Evolutionary conservation across 2,329 filamentous ascomycete genomes (phyloP).

Genomic region (Eurotiales sp.): DNA sequence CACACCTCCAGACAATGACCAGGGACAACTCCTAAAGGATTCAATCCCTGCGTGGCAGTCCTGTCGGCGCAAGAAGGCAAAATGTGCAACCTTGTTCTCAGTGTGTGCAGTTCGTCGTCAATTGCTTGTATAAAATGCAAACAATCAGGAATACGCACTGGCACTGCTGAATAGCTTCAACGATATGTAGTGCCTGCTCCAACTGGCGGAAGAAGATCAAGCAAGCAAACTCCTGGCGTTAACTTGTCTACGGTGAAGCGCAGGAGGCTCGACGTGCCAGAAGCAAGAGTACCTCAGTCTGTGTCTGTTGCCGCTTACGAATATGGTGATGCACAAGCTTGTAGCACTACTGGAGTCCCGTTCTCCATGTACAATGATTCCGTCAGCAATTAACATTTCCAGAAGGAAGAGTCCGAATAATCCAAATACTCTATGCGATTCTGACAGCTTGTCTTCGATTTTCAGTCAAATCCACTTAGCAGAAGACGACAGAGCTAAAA

Average conservation of each 20-base stretch:
- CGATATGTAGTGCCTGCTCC: constrained; percentile 23
- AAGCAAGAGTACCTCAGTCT: too few species aligned
- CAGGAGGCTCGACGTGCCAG: too few species aligned
- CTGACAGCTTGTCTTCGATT: not conserved
- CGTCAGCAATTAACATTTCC: constrained; percentile 21
- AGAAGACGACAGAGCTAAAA: not conserved
- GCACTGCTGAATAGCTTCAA: constrained; percentile 31
- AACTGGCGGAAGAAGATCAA: too few species aligned
- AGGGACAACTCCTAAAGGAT: constrained; percentile 8
- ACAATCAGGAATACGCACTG: constrained; percentile 30
- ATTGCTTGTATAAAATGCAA: constrained; percentile 31
- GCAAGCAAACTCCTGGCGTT: too few species aligned
- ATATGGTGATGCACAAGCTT: constrained; percentile 22
- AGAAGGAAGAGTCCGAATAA: constrained; percentile 17
- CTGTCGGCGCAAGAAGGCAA: constrained; percentile 46
- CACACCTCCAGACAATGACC: too few species aligned
- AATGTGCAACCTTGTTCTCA: constrained; percentile 45
- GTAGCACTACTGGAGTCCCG: constrained; percentile 35
- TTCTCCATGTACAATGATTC: constrained; percentile 29
- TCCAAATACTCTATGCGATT: constrained; percentile 20
- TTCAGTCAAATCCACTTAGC: not conserved
- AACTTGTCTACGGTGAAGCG: too few species aligned
- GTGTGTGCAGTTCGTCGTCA: constrained; percentile 31
- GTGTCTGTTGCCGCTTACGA: constrained; percentile 11
- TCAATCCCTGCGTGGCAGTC: constrained; percentile 34